Evolutionary conservation across 2,329 filamentous ascomycete genomes (phyloP).

Genomic region (Colletotrichum endophyticum): DNA sequence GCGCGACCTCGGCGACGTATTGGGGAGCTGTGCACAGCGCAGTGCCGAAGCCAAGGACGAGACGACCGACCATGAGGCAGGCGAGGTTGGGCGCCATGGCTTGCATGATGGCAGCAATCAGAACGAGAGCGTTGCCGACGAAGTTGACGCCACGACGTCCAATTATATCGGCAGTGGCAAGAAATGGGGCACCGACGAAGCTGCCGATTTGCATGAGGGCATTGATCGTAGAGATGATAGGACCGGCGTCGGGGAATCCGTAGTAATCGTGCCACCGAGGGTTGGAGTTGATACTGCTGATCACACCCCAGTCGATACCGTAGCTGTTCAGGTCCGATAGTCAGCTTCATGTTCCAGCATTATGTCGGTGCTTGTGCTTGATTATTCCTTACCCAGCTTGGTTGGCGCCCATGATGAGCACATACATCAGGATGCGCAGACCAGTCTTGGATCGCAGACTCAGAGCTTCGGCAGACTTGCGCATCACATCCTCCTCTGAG

Average conservation of each 20-base stretch:
- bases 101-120: constrained; percentile 47
- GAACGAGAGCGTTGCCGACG: constrained; percentile 47
- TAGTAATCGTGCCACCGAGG: constrained; percentile 48
- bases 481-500: constrained; percentile 49
- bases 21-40: constrained; percentile 31
- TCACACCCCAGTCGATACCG: constrained; percentile 55
- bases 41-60: constrained; percentile 59
- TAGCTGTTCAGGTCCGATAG: constrained; percentile 22
- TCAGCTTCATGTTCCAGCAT: not conserved
- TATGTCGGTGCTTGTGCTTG: rapidly evolving
- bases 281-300: constrained; percentile 49
- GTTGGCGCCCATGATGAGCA: constrained; percentile 51
- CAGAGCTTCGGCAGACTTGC: constrained; percentile 44
- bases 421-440: constrained; percentile 43
- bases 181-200: constrained; percentile 52
- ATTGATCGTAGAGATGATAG: constrained; percentile 47
- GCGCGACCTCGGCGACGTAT: constrained; percentile 32
- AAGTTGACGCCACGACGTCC: constrained; percentile 56
- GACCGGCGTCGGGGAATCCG: constrained; percentile 42
- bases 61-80: constrained; percentile 54
- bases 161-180: constrained; percentile 54
- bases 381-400: constrained; percentile 37
- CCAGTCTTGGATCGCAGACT: constrained; percentile 44
- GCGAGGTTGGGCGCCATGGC: constrained; percentile 38
- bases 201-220: constrained; percentile 52